Base-by-base conservation (phyloP, 2,329 filamentous ascomycete genomes). In the Curvularia hawaiiensis region DNA sequence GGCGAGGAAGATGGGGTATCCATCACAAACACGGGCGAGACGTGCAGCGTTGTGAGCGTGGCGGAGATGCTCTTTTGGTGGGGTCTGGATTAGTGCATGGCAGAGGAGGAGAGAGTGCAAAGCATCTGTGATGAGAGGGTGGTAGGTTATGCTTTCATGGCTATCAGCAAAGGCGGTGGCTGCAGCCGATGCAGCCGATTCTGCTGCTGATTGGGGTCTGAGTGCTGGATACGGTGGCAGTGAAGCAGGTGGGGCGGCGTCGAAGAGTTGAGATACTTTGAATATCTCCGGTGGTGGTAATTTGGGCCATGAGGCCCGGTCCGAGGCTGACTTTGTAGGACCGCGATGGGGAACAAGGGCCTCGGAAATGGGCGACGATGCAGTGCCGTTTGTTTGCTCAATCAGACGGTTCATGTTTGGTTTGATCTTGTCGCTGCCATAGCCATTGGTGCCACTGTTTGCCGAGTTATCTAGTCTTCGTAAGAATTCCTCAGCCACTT, bases 1-100 rank as follows among this genome's bases (percentile, higher is more conserved):
- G 0, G 87, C 83, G 62, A 92, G 87, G 70, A 96, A 94, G 48
- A 94, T 84, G 0, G 91, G 91, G 66, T 91, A 93, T 4, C 90
- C 91, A 67, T 95, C 90, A 48, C 86, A 87, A 24, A 95, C 82
- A 20, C 90, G 84, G 4, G 86, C 83, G 2, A 95, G 82, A 5
- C 91, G 87, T 16, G 91, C 90, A 4, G 89, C 91, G 84, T 93
- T 95, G 78, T 92, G 84, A 0, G 90, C 90, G 71, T 95, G 90
- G 35, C 91, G 89, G 49, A 88, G 85, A 33, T 93, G 84, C 73
- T 95, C 91, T 66, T 90, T 91, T 11, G 85, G 75, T 0, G 90
- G 90, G 0, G 91, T 96, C 75, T 94, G 91, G 8, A 91, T 78
- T 10, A 96, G 84, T n/a, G 85, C 85, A 75, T 96, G 91, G 64